These are phyloP conservation scores for Crithidia sp. DNA, from an alignment of 208 protist genomes.

Conservation along the genomic window DNA sequence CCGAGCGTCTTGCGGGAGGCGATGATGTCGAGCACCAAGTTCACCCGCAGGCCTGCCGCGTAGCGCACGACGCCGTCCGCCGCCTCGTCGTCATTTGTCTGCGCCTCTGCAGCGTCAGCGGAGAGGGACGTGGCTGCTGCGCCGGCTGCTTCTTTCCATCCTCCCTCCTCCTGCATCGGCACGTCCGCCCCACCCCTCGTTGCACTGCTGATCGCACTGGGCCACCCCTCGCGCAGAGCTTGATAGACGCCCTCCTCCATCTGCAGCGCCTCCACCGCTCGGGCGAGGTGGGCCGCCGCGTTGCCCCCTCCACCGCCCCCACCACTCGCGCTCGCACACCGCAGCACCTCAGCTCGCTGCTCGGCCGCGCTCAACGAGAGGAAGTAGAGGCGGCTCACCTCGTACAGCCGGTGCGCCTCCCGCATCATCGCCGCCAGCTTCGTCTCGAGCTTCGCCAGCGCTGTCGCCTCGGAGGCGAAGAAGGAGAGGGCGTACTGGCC, in stretches of 20 bases:
- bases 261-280: background rate
- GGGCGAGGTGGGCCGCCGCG: background rate
- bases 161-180: too few relatives aligned
- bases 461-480: slow-evolving; percentile 41
- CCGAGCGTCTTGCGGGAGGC: slow-evolving; percentile 80
- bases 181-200: background rate
- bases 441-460: slow-evolving; percentile 37
- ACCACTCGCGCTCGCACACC: background rate
- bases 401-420: slow-evolving; percentile 38
- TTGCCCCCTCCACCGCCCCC: background rate
- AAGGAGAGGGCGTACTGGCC: slow-evolving; percentile 57
- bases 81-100: background rate
- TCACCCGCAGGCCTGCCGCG: slow-evolving; percentile 30
- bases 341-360: slow-evolving; percentile 45
- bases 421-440: slow-evolving; percentile 52
- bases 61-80: background rate
- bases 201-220: background rate
- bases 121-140: background rate
- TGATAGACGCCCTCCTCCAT: background rate
- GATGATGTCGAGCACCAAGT: slow-evolving; percentile 63
- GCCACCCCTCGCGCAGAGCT: background rate
- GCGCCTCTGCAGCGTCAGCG: background rate
- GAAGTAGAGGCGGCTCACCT: slow-evolving; percentile 33
- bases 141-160: background rate
- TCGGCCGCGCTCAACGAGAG: slow-evolving; percentile 20